Base-by-base conservation (phyloP, 768 basidiomycete genomes). In the Rubroboletus satanas region DNA sequence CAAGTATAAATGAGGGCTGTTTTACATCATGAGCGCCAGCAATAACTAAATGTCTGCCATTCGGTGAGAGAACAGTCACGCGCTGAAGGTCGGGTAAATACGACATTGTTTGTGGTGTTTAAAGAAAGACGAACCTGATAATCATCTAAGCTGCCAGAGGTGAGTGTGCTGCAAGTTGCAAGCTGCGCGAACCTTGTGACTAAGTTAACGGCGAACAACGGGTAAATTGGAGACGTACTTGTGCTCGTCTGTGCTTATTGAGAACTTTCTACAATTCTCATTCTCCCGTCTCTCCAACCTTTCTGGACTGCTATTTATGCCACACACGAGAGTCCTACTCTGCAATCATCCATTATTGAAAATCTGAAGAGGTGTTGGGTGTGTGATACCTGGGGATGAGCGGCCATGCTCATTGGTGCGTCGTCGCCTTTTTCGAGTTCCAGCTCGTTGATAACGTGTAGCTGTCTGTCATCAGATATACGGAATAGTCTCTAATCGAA, bases 381-480 rank as follows among this genome's bases (percentile, higher is more conserved):
- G 6, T 38, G 31, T 47, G 72, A 57, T 69, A 88, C 90, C 73
- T 83, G 69, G 9, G 75, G 70, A 66, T 88, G 73, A 12, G 83
- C 80, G 17, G 87, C 85, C 79, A 98, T 86, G 68, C 93, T 96
- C 92, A 94, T 98, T n/a, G 97, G 95, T 5, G 89, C 90, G 71
- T 98, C 97, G 67, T 95, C 95, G 35, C 84, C 88, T 31, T 71
- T 79, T 51, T 82, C 86, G 12, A 99, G 79, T 63, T 91, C 83
- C 45, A 85, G 76, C 68, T 97, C 93, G 61, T 81, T 71, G 26
- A 85, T 66, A 1, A 83, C 71, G 32, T 82, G 73, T 11, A 93
- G 67, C 17, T 74, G 71, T 55, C 81, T 77, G 39, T 81, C 75
- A 15, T 78, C 68, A 15, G 74, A 75, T 51, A 92, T 75, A 45